A percentile compares a stretch with the other conserved stretches of the same genome.
These are phyloP conservation scores for Fraxinus albicans DNA, from an alignment of 305 asterid genomes.

Conservation along the genomic window DNA sequence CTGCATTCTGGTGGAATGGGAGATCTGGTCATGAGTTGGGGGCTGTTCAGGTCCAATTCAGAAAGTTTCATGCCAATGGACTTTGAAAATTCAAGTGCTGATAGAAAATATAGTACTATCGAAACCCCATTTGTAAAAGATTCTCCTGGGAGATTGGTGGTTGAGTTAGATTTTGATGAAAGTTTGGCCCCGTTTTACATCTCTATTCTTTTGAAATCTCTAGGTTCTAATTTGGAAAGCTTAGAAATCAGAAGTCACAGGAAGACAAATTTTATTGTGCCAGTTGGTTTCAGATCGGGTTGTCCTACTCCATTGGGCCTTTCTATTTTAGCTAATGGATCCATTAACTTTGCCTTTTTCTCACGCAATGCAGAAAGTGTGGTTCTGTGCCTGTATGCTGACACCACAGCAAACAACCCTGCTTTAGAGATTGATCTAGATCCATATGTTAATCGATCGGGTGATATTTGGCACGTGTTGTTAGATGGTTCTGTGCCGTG, in stretches of 20 bases:
- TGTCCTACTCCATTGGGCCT: slow-evolving; percentile 68
- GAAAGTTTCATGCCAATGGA: slow-evolving; percentile 50
- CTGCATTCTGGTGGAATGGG: slow-evolving; percentile 29
- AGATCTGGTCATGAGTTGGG: slow-evolving; percentile 62
- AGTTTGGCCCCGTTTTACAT: slow-evolving; percentile 67
- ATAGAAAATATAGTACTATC: slow-evolving; percentile 25
- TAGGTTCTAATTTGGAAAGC: slow-evolving; percentile 25
- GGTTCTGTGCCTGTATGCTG: slow-evolving; percentile 69
- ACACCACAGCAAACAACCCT: slow-evolving; percentile 51
- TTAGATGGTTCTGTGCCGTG: slow-evolving; percentile 48
- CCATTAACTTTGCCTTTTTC: slow-evolving; percentile 65
- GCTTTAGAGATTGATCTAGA: slow-evolving; percentile 88
- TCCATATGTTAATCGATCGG: slow-evolving; percentile 76
- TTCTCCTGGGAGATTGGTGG: slow-evolving; percentile 39
- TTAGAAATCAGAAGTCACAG: slow-evolving; percentile 66
- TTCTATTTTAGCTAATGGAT: slow-evolving; percentile 54
- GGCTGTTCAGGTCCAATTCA: slow-evolving; percentile 59
- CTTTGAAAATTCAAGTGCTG: slow-evolving; percentile 32
- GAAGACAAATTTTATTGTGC: slow-evolving; percentile 65
- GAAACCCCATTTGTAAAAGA: slow-evolving; percentile 55
- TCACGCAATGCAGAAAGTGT: slow-evolving; percentile 63
- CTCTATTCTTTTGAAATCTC: slow-evolving; percentile 57
- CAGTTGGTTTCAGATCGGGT: slow-evolving; percentile 86
- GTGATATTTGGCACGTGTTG: slow-evolving; percentile 84
- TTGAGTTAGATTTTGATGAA: slow-evolving; percentile 64